Evolutionary conservation across 2,329 filamentous ascomycete species (phyloP), one percentile per base, ranked within the genome.

Genomic region (Colletotrichum shisoi): DNA sequence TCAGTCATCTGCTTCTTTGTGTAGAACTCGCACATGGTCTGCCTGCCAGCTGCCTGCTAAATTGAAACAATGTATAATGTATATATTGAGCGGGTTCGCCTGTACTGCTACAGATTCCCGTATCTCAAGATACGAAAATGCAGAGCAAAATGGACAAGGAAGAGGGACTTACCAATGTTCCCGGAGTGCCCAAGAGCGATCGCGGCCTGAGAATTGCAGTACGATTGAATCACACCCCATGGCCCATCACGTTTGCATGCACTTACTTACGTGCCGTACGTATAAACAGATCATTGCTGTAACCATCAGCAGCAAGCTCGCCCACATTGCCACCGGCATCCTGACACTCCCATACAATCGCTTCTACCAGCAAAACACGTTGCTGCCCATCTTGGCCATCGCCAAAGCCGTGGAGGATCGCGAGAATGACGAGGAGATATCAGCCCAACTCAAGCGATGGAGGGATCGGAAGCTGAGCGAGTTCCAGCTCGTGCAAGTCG

Each of bases 261-360:
- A 40, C 21, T 19, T 12, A 49, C 56, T 68, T 17, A 64, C 49
- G 34, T 19, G 21, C 39, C n/a, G 13, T 34, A 69, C 7, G 31
- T 9, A 34, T 34, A 9, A 34, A 34, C 31, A 34, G 68, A 69
- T 68, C 17, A 17, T 65, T 37, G 57, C 40, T 19, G 64, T 60
- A 34, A 59, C 65, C 1, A 12, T 68, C 9, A 60, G 53, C 40
- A 51, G 68, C 39, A 69, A 64, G 27, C 42, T 69, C 37, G 68
- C 68, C 1, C 42, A 57, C 6, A 39, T 61, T n/a, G 37, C 65
- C 31, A 68, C 65, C 15, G 44, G 67, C 31, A 57, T 71, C n/a
- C n/a, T 73, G 37, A 74, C 72, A 1, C 67, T 74, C 1, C 72
- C 73, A 1, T 73, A 74, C 44, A 72, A 74, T 51, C 68, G 72